Evolutionary conservation across 805 yeast genomes (phyloP), one percentile per base, ranked within the genome.

Genomic region (Kuraishia borneana): DNA sequence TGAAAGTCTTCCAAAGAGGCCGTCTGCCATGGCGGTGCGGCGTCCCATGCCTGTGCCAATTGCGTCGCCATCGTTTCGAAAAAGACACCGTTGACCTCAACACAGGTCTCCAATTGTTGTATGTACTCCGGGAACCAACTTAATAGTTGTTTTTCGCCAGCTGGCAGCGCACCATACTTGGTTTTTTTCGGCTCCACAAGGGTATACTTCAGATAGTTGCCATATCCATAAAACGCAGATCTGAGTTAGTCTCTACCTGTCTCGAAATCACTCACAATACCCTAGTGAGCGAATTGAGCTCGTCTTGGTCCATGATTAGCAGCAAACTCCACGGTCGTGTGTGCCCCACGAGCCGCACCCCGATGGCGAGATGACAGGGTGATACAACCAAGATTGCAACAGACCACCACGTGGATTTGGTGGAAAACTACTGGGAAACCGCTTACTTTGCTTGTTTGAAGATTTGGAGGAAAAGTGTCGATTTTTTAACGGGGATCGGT

Each of bases 101-200:
- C 60, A 23, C 74, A 63, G 31, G 56, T 54, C 23, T 53, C 55
- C 18, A 76, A 36, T 17, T 61, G 50, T 2, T 50, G 44, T 2
- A 69, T 41, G 42, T 74, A 64, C 6, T 48, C 32, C 0, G 56
- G 58, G 45, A 64, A 71, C 78, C 79, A 75, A 0, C 74, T 65
- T 1, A 76, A 30, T 3, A 70, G 47, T 9, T 33, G 32, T 37
- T 60, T 48, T 26, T 76, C 81, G 4, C 54, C 54, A 1, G 31
- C 31, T 1, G 66, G 37, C 5, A 76, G 48, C 2, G 63, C 47
- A 12, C 43, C 40, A 42, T 45, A 62, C 39, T 61, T 66, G 14
- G 42, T 36, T 26, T 31, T 40, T 31, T 57, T 50, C 1, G 70
- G 64, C 2, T 37, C 19, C 1, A 64, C 28, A 1, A 63, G 14